Evolutionary conservation across 2,329 filamentous ascomycete species (phyloP).

Genomic region (Nannizzia gypsea): DNA sequence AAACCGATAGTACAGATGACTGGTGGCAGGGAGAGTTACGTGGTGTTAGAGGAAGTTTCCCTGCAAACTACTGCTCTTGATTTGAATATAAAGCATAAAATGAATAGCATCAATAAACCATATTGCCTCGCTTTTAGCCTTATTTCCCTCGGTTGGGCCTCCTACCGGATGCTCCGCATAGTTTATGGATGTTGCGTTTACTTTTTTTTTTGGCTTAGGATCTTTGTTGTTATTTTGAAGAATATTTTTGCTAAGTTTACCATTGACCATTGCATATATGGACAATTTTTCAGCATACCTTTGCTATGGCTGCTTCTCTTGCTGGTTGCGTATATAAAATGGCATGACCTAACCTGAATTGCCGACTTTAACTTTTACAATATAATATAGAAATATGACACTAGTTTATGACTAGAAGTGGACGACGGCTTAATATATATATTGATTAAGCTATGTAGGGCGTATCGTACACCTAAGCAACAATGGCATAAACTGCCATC

Average conservation of each 20-base stretch:
- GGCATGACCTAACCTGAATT: not conserved
- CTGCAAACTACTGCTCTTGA: conserved; percentile 65
- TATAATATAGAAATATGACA: too few species aligned
- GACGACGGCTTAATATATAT: not conserved
- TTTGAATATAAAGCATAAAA: not conserved
- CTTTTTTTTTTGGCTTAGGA: not conserved
- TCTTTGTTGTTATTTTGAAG: not conserved
- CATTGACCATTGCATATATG: too few species aligned
- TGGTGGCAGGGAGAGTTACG: conserved; percentile 76
- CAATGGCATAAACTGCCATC: not conserved
- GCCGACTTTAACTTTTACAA: not conserved
- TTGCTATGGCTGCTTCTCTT: not conserved
- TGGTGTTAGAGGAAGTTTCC: conserved; percentile 60
- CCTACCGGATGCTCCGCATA: not conserved
- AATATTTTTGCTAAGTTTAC: too few species aligned
- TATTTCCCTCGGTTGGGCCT: not conserved
- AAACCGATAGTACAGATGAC: conserved; percentile 67
- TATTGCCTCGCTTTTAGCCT: not conserved
- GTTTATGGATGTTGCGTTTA: not conserved
- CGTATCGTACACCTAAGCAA: not conserved
- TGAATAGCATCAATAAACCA: not conserved
- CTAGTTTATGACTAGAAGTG: too few species aligned
- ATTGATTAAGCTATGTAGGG: not conserved
- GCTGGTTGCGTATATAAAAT: not conserved
- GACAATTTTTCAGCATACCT: too few species aligned